phyloP scores from a whole-genome alignment of 495 filamentous ascomycete species.

The Penicillium longicatenatum region DNA sequence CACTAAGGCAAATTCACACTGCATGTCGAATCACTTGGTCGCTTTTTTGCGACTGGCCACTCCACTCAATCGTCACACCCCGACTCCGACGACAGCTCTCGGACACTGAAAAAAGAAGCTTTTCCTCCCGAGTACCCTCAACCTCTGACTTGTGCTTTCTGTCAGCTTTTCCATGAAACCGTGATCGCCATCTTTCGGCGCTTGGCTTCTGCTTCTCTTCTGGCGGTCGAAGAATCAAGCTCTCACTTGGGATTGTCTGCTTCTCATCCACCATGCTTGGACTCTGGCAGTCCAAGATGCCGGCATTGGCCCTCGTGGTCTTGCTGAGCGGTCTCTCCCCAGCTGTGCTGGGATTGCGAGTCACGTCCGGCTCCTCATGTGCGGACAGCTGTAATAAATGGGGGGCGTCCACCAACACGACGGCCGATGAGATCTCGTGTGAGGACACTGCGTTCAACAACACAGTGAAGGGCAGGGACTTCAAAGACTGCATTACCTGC shows the following conservation, averaged over 20 bases:
- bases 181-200: slow-evolving; percentile 19
- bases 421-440: slow-evolving; percentile 55
- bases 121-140: slow-evolving; percentile 14
- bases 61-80: slow-evolving; percentile 22
- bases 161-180: slow-evolving; percentile 22
- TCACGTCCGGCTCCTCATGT: slow-evolving; percentile 56
- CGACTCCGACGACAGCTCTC: slow-evolving; percentile 8
- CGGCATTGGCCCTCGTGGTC: slow-evolving; percentile 12
- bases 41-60: slow-evolving; percentile 5
- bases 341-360: slow-evolving; percentile 28
- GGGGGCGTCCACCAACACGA: slow-evolving; percentile 44
- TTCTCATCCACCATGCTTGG: slow-evolving; percentile 19
- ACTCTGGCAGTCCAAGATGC: slow-evolving; percentile 14
- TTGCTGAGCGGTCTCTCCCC: slow-evolving; percentile 26
- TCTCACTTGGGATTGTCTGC: slow-evolving; percentile 6
- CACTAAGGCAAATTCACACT: slow-evolving; percentile 16
- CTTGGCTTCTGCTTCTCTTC: slow-evolving; percentile 11
- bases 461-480: slow-evolving; percentile 48
- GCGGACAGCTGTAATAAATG: slow-evolving; percentile 46
- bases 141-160: slow-evolving; percentile 3
- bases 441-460: slow-evolving; percentile 49
- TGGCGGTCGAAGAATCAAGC: slow-evolving; percentile 13
- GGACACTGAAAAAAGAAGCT: slow-evolving; percentile 34
- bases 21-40: slow-evolving; percentile 14
- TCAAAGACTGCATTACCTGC: slow-evolving; percentile 61